These are phyloP conservation scores for Penicillium sclerotigenum DNA, from an alignment of 2,329 filamentous ascomycete genomes.

Conservation along the genomic window DNA sequence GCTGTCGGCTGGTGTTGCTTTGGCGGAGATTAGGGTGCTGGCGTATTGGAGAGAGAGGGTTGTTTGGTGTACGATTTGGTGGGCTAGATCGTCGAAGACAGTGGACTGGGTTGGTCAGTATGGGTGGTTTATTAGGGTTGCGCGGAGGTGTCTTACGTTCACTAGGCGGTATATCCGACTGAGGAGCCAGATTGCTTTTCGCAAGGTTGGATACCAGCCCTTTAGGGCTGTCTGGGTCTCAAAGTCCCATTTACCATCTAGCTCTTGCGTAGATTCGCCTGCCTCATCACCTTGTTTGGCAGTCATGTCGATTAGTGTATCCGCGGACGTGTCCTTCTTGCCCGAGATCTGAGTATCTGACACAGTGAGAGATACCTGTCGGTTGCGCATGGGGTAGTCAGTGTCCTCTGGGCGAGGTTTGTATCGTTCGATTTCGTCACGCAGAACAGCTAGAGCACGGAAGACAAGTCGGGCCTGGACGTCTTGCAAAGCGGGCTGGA, in stretches of 20 bases:
- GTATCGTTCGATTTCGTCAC: slow-evolving; percentile 65
- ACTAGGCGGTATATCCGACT: slow-evolving; percentile 68
- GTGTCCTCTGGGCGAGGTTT: slow-evolving; percentile 63
- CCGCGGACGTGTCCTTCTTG: slow-evolving; percentile 46
- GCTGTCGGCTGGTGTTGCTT: slow-evolving; percentile 63
- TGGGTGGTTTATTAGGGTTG: background rate
- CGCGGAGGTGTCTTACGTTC: slow-evolving; percentile 48
- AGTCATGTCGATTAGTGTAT: slow-evolving; percentile 42
- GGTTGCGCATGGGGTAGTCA: slow-evolving; percentile 58
- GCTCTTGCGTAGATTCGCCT: slow-evolving; percentile 41
- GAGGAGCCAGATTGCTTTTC: slow-evolving; percentile 66
- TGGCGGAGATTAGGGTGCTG: slow-evolving; percentile 65
- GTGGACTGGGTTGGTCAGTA: slow-evolving; percentile 50
- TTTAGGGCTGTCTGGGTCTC: slow-evolving; percentile 56
- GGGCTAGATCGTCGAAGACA: slow-evolving; percentile 69
- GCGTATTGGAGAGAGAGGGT: slow-evolving; percentile 78
- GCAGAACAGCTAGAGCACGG: slow-evolving; percentile 60
- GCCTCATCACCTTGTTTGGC: slow-evolving; percentile 52
- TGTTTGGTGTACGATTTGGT: slow-evolving; percentile 85
- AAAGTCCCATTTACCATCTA: slow-evolving; percentile 51
- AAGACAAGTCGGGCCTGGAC: slow-evolving; percentile 66
- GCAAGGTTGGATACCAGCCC: slow-evolving; percentile 65
- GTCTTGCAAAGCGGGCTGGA: slow-evolving; percentile 65
- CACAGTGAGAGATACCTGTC: slow-evolving; percentile 42
- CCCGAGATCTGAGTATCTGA: slow-evolving; percentile 52